Evolutionary conservation across 257 asterid species (phyloP).

Genomic region (Ligustrum vulgare): DNA sequence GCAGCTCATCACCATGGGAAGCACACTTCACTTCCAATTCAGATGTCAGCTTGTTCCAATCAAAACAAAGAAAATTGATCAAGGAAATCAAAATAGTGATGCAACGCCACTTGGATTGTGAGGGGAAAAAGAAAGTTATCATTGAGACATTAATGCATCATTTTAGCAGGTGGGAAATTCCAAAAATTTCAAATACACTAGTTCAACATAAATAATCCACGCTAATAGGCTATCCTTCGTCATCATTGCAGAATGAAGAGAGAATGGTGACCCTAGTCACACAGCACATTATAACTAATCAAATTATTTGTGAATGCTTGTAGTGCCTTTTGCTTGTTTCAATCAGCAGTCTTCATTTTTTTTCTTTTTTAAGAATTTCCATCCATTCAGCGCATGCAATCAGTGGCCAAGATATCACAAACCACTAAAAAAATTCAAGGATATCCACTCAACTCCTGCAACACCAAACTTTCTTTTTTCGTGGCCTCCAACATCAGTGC

Average conservation of each 20-base stretch:
- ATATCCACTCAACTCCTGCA: constrained; percentile 78
- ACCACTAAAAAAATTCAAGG: constrained; percentile 41
- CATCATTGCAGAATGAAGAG: background rate
- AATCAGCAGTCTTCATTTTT: background rate
- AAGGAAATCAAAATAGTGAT: constrained; percentile 19
- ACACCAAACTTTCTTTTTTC: constrained; percentile 53
- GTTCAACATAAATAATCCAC: background rate
- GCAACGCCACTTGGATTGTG: background rate
- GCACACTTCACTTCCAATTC: constrained; percentile 58
- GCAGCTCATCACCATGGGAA: constrained; percentile 70
- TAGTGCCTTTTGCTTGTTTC: background rate
- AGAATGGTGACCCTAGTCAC: background rate
- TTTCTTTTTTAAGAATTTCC: background rate
- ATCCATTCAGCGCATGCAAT: background rate
- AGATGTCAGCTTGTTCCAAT: constrained; percentile 70
- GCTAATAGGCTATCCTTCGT: background rate
- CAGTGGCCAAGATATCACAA: constrained; percentile 5
- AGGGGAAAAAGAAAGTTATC: background rate
- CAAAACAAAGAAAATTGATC: constrained; percentile 38
- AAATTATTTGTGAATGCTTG: background rate
- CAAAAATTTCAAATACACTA: background rate
- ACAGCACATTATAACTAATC: background rate
- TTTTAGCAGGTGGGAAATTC: background rate
- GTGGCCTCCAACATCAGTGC: constrained; percentile 53
- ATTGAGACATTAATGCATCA: background rate